Evolutionary conservation across 257 asterid species (phyloP).

Genomic region (Capsicum pubescens): DNA sequence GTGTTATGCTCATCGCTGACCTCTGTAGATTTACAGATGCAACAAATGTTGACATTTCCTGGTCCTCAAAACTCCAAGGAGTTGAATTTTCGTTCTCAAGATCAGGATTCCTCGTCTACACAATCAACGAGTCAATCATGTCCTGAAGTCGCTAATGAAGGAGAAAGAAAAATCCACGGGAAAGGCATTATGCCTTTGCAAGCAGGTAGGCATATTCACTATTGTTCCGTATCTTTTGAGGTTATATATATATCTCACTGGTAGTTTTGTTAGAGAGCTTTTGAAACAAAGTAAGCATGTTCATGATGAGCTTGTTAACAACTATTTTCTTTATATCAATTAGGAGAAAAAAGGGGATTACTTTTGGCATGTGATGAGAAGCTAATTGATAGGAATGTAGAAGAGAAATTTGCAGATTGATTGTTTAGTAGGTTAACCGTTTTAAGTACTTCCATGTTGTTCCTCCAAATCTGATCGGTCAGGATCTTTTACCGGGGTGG

Average conservation of each 20-base stretch:
- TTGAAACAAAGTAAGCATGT: not conserved
- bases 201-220: conserved; percentile 31
- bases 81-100: conserved; percentile 34
- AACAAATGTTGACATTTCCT: conserved; percentile 17
- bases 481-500: not conserved
- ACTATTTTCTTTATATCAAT: not conserved
- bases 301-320: not conserved
- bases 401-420: too few relatives aligned
- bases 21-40: conserved; percentile 27
- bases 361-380: not conserved
- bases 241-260: not conserved
- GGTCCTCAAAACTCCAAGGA: conserved; percentile 23
- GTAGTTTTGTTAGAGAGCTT: not conserved
- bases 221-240: conserved; percentile 13
- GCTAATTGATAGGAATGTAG: not conserved
- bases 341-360: not conserved
- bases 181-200: conserved; percentile 5
- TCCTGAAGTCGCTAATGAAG: conserved; percentile 30
- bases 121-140: conserved; percentile 41
- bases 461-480: not conserved
- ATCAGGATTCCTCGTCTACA: conserved; percentile 39
- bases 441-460: not conserved
- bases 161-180: conserved; percentile 30
- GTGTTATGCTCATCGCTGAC: conserved; percentile 32
- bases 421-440: not conserved